These are phyloP conservation scores for Aspergillus ellipticus DNA, from an alignment of 495 filamentous ascomycete species.

Conservation along the genomic window DNA sequence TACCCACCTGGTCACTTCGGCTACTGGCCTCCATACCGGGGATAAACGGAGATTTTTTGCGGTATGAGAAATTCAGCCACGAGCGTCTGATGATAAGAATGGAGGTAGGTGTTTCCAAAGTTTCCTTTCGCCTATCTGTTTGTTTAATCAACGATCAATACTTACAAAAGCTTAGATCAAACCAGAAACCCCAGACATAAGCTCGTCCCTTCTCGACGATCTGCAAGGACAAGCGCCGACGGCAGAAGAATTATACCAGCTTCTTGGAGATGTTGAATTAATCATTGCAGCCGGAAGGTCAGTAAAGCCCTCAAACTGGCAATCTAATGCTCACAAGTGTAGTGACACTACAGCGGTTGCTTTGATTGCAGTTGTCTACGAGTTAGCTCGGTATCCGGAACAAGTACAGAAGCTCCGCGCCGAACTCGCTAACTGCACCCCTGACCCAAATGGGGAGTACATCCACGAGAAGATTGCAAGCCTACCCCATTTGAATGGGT, in stretches of 20 bases:
- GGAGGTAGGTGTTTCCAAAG: not conserved
- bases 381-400: constrained; percentile 26
- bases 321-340: not conserved
- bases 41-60: constrained; percentile 3
- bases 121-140: not conserved
- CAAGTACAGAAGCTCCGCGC: constrained; percentile 20
- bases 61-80: not conserved
- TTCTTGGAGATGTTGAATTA: constrained; percentile 26
- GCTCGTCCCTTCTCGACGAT: constrained; percentile 19
- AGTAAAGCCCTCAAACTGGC: not conserved
- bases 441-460: not conserved
- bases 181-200: constrained; percentile 19
- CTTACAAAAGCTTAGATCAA: not conserved
- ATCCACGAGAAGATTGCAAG: constrained; percentile 18
- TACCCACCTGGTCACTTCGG: constrained; percentile 19
- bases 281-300: constrained; percentile 32
- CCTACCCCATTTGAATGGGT: constrained; percentile 35
- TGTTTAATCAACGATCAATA: not conserved
- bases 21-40: constrained; percentile 3
- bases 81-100: not conserved
- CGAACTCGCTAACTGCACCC: constrained; percentile 13
- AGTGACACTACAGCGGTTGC: constrained; percentile 40
- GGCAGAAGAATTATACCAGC: constrained; percentile 14
- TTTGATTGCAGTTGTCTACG: constrained; percentile 34
- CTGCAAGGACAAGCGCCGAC: constrained; percentile 12